Evolutionary conservation across 306 rosid species (phyloP).

Genomic region (Fagus sylvatica): DNA sequence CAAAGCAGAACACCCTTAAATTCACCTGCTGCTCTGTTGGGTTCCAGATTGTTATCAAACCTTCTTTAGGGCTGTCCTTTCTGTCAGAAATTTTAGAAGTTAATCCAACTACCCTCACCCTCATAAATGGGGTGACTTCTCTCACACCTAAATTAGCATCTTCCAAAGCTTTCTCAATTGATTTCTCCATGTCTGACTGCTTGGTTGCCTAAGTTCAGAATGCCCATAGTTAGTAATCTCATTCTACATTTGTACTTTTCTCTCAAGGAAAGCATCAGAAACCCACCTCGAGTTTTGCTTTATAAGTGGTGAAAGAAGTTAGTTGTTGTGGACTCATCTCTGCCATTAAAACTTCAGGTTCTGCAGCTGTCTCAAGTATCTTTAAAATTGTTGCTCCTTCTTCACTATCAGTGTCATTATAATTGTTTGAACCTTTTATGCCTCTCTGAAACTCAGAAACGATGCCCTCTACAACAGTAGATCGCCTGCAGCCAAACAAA

Average conservation of each 20-base stretch:
- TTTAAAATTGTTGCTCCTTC: conserved; percentile 78
- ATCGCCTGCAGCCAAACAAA: conserved; percentile 57
- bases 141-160: conserved; percentile 68
- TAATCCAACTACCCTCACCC: conserved; percentile 79
- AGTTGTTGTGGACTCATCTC: conserved; percentile 90
- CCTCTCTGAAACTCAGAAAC: conserved; percentile 66
- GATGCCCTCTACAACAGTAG: conserved; percentile 60
- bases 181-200: conserved; percentile 69
- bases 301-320: conserved; percentile 63
- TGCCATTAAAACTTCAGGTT: conserved; percentile 91
- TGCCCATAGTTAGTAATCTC: conserved; percentile 32
- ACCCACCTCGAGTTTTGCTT: conserved; percentile 71
- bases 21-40: conserved; percentile 72
- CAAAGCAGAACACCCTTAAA: conserved; percentile 2
- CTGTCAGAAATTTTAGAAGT: conserved; percentile 34
- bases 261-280: conserved; percentile 21
- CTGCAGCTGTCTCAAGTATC: conserved; percentile 76
- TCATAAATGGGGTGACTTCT: conserved; percentile 75
- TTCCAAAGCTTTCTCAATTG: conserved; percentile 70
- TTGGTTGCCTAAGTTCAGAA: conserved; percentile 58
- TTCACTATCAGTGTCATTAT: conserved; percentile 61
- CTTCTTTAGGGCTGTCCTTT: conserved; percentile 58
- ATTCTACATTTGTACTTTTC: conserved; percentile 23
- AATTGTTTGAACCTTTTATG: conserved; percentile 31
- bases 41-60: conserved; percentile 86